Evolutionary conservation across 2,329 filamentous ascomycete genomes (phyloP).

Genomic region (Trichoderma cornu-damae): DNA sequence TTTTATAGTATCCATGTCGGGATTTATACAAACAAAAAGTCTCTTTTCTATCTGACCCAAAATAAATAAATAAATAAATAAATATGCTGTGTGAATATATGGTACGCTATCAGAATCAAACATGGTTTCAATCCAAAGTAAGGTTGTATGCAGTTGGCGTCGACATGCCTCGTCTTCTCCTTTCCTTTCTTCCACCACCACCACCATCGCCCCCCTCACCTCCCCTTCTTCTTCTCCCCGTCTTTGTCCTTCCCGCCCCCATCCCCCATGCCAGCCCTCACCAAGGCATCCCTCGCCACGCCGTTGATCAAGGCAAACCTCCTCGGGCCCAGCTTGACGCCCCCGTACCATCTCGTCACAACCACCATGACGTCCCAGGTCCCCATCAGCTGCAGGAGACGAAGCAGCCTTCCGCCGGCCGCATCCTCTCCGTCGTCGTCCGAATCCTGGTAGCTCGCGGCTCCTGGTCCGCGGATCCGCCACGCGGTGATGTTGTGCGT

Average conservation of each 20-base stretch:
- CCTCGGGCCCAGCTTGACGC: constrained; percentile 80
- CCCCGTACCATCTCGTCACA: constrained; percentile 93
- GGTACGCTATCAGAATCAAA: too few relatives aligned
- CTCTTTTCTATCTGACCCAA: too few relatives aligned
- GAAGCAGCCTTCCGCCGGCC: constrained; percentile 76
- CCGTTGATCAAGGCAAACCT: constrained; percentile 87
- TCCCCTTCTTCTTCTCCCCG: neutral
- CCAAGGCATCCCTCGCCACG: constrained; percentile 75
- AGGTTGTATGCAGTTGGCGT: too few relatives aligned
- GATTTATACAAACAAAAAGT: neutral
- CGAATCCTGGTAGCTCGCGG: constrained; percentile 70
- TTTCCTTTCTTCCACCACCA: neutral
- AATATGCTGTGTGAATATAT: too few relatives aligned
- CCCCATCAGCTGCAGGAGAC: constrained; percentile 92
- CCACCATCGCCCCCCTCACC: neutral
- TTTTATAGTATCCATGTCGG: neutral
- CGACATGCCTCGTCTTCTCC: neutral
- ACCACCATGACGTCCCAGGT: constrained; percentile 90
- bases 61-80: too few relatives aligned
- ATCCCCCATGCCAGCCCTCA: constrained; percentile 62
- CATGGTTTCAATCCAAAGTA: too few relatives aligned
- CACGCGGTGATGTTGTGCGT: constrained; percentile 96
- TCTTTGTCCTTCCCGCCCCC: neutral
- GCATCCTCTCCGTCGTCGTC: constrained; percentile 96
- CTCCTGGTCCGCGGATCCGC: constrained; percentile 62